Conservation (phyloP, 176 grass and related monocot genomes). For the Lolium rigidum region DNA sequence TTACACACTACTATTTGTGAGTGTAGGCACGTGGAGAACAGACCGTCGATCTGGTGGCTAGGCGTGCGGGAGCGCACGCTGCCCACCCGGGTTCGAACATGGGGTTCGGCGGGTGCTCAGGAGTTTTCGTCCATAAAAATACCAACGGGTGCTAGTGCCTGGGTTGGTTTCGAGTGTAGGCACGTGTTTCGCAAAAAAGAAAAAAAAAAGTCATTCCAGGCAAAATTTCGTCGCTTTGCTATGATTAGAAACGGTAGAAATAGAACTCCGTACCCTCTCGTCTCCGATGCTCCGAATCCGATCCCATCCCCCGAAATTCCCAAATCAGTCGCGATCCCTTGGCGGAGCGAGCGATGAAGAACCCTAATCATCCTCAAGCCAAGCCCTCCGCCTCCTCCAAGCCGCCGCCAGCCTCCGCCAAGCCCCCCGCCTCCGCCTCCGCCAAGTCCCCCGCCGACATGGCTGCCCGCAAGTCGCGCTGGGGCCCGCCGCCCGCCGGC, state of each 20-base stretch:
- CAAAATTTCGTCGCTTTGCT: too few species aligned
- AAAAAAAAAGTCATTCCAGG: too few species aligned
- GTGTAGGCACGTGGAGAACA: too few species aligned
- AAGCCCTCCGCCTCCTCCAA: constrained; percentile 28
- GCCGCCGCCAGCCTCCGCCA: constrained; percentile 2
- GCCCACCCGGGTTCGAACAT: too few species aligned
- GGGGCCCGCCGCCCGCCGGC: constrained; percentile 35
- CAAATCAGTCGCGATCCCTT: neutral
- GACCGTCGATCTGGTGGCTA: too few species aligned
- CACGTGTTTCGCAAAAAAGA: too few species aligned
- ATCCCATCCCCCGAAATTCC: neutral
- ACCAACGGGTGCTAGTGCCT: too few species aligned
- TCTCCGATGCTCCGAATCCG: constrained; percentile 24
- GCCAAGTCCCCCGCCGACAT: constrained; percentile 1
- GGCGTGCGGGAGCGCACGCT: too few species aligned
- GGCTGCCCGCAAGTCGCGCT: constrained; percentile 47
- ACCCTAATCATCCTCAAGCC: constrained; percentile 55
- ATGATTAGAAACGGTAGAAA: neutral
- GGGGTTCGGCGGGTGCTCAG: too few species aligned
- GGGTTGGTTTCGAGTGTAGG: too few species aligned
- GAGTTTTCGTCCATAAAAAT: too few species aligned
- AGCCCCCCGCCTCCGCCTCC: neutral
- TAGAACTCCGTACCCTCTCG: neutral
- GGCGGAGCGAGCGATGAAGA: constrained; percentile 71
- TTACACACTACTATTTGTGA: too few species aligned